phyloP scores from a whole-genome alignment of 768 basidiomycete genomes.

The Exsudoporus frostii region DNA sequence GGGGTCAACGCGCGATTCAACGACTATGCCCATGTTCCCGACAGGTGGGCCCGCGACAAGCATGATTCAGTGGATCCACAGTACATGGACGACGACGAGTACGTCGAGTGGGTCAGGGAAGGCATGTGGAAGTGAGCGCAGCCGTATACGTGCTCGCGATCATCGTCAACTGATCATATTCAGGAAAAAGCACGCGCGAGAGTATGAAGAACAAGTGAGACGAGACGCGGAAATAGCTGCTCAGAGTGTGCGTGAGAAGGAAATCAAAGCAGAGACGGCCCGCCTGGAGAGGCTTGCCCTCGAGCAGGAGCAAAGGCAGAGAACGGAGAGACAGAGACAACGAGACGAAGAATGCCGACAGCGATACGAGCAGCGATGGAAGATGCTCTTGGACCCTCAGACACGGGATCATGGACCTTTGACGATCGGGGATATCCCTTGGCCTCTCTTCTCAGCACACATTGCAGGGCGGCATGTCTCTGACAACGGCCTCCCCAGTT shows the following conservation, averaged over 20 bases:
- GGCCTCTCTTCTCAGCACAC: slow-evolving; percentile 53
- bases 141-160: neutral
- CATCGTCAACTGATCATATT: slow-evolving; percentile 1
- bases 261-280: slow-evolving; percentile 49
- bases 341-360: slow-evolving; percentile 46
- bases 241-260: slow-evolving; percentile 52
- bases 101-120: slow-evolving; percentile 79
- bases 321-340: slow-evolving; percentile 44
- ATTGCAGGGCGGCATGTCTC: slow-evolving; percentile 15
- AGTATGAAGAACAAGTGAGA: slow-evolving; percentile 60
- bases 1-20: slow-evolving; percentile 61
- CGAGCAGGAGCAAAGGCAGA: slow-evolving; percentile 49
- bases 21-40: slow-evolving; percentile 68
- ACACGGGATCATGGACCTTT: slow-evolving; percentile 32
- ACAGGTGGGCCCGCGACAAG: slow-evolving; percentile 54
- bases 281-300: slow-evolving; percentile 50
- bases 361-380: slow-evolving; percentile 60
- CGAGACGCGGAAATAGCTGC: slow-evolving; percentile 52
- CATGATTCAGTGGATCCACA: slow-evolving; percentile 41
- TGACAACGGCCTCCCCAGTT: slow-evolving; percentile 14
- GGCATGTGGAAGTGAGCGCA: slow-evolving; percentile 79
- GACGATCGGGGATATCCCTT: slow-evolving; percentile 63
- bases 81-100: slow-evolving; percentile 81
- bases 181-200: slow-evolving; percentile 66
- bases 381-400: slow-evolving; percentile 38